Base-by-base conservation (phyloP, 148 eudicot species). In the Camellia sinensis region DNA sequence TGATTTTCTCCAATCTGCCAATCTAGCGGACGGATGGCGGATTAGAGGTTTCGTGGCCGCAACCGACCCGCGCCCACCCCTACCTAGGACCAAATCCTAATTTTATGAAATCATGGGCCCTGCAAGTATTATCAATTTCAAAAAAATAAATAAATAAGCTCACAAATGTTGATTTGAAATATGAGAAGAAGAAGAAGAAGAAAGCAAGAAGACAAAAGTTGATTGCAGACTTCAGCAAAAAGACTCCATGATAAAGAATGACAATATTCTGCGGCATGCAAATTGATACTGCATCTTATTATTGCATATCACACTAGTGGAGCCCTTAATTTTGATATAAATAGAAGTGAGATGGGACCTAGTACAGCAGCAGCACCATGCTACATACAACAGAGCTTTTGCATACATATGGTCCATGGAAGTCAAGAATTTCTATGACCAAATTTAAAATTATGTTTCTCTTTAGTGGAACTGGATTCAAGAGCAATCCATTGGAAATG, bases 31-130 rank as follows among this genome's bases (percentile, higher is more conserved):
- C n/a, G n/a, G n/a, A n/a, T n/a, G n/a, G n/a, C n/a, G n/a, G n/a
- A n/a, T n/a, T n/a, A n/a, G n/a, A n/a, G n/a, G n/a, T n/a, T n/a
- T n/a, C n/a, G n/a, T n/a, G n/a, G n/a, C n/a, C n/a, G n/a, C n/a
- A n/a, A n/a, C n/a, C n/a, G n/a, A n/a, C n/a, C n/a, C n/a, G n/a
- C n/a, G n/a, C n/a, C n/a, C n/a, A n/a, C n/a, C n/a, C 48, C 84
- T 87, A 45, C 48, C 84, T 87, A 45, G 87, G 87, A 64, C 89
- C 87, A 87, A 93, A 93, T 53, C 82, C 93, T 53, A 87, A 67
- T 62, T 78, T 91, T 83, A 85, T 83, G 82, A 93, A 96, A 81
- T 91, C 99, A 72, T 89, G 91, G 57, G 84, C 84, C 72, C 98
- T 96, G 92, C 84, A 74, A n/a, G 54, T 19, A n/a, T 52, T 19